Evolutionary conservation across 129 eudicot genomes (phyloP).

Genomic region (Arctium minus): DNA sequence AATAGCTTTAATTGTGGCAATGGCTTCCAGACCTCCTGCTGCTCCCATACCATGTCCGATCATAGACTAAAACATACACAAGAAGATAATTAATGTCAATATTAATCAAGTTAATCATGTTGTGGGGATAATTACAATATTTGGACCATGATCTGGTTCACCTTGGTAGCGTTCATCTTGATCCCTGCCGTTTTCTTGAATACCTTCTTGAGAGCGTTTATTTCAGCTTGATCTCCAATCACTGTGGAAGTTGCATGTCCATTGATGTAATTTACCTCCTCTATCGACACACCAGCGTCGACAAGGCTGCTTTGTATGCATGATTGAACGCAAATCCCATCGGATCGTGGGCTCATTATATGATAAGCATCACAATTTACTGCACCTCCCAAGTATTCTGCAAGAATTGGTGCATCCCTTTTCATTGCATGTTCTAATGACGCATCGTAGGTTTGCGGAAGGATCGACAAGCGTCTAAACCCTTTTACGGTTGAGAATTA

Average conservation of each 20-base stretch:
- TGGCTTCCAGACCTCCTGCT: not conserved
- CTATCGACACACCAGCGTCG: constrained; percentile 71
- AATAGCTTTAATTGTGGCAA: not conserved
- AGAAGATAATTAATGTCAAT: not conserved
- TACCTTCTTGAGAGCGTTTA: not conserved
- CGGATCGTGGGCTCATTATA: constrained; percentile 68
- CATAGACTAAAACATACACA: not conserved
- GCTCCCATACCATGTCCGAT: not conserved
- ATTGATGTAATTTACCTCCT: constrained; percentile 77
- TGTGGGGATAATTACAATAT: not conserved
- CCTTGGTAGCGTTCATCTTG: not conserved
- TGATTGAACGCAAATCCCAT: constrained; percentile 76
- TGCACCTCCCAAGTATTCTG: not conserved
- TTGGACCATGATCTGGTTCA: constrained; percentile 18
- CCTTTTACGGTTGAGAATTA: too few species aligned
- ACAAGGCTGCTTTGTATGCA: constrained; percentile 55
- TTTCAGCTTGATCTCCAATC: not conserved
- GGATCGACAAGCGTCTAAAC: too few species aligned
- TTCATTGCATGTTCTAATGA: not conserved
- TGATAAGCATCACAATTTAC: constrained; percentile 16
- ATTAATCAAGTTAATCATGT: not conserved
- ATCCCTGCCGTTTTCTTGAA: not conserved
- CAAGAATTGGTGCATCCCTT: not conserved
- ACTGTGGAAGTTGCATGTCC: constrained; percentile 47
- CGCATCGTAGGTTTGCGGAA: too few species aligned